Evolutionary conservation across 2,329 filamentous ascomycete species (phyloP), one percentile per base, ranked within the genome.

Genomic region (Fusarium robinianum): DNA sequence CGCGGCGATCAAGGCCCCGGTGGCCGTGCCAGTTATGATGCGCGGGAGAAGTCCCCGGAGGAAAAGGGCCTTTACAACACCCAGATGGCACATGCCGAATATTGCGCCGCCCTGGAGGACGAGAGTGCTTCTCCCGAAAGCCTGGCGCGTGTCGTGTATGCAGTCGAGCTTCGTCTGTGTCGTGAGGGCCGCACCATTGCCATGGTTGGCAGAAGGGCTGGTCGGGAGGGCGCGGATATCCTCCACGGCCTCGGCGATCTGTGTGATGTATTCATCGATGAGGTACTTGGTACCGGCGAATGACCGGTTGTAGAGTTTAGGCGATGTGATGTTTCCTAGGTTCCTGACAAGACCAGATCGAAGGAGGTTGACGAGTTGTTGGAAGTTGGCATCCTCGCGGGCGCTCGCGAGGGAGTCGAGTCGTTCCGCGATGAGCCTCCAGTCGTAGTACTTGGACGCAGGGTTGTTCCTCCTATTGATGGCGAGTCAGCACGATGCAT

Each of bases 1-100:
- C 9, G 90, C 90, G 2, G 90, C 91, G 53, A 96, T 92, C 59
- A 96, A 72, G 7, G 91, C 92, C 10, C 92, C 92, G 0, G 90
- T 95, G 4, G 87, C 91, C 2, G 90, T 95, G 7, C 92, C 92
- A 0, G 90, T 90, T 57, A 97, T 91, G 58, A 96, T 95, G 29
- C 90, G 81, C 4, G 94, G 92, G 31, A 96, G 74, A 11, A 96
- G 71, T 1, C 88, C 88, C 18, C 87, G 81, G 23, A 90, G 71
- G 67, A 91, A 88, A 26, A 96, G 72, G 2, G 90, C 90, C 64
- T 92, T 95, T 25, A 95, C 88, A 5, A 96, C 90, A 6, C 91
- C 91, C 5, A 96, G 68, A 67, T 96, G 92, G 60, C 89, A 96
- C 8, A 96, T 72, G 2, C 91, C 91, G 61, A 96, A 96, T 45